phyloP scores from a whole-genome alignment of 1,139 yeast species.

The Pichia sp. region DNA sequence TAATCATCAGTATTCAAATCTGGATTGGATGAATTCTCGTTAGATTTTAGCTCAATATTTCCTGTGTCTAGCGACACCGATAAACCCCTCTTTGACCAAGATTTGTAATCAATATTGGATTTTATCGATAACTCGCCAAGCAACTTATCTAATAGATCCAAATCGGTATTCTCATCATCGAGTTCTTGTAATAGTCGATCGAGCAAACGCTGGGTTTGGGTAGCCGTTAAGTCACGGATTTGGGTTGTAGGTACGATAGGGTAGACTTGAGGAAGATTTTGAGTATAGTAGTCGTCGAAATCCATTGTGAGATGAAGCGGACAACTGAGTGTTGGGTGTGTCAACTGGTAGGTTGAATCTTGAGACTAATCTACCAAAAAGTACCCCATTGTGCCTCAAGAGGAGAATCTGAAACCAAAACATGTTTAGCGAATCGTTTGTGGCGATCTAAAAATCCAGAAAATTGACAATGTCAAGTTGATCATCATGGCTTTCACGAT shows the following conservation, averaged over 20 bases:
- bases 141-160: slow-evolving; percentile 19
- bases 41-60: neutral
- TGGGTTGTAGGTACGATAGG: slow-evolving; percentile 7
- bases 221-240: slow-evolving; percentile 7
- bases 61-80: neutral
- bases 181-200: slow-evolving; percentile 28
- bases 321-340: too few relatives aligned
- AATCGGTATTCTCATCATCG: slow-evolving; percentile 27
- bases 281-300: neutral
- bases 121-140: slow-evolving; percentile 21
- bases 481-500: neutral
- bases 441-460: too few relatives aligned
- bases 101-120: slow-evolving; percentile 19
- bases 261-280: neutral
- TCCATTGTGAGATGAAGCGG: neutral
- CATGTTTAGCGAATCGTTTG: too few relatives aligned
- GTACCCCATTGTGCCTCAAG: too few relatives aligned
- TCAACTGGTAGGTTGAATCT: too few relatives aligned
- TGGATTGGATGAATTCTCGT: neutral
- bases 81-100: slow-evolving; percentile 9
- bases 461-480: too few relatives aligned
- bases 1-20: neutral
- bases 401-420: too few relatives aligned
- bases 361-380: too few relatives aligned
- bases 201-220: slow-evolving; percentile 22